A percentile compares a stretch with the other conserved stretches of the same genome.
Evolutionary conservation across 2,329 filamentous ascomycete species (phyloP).

Genomic region (Myriosclerotinia scirpicola): DNA sequence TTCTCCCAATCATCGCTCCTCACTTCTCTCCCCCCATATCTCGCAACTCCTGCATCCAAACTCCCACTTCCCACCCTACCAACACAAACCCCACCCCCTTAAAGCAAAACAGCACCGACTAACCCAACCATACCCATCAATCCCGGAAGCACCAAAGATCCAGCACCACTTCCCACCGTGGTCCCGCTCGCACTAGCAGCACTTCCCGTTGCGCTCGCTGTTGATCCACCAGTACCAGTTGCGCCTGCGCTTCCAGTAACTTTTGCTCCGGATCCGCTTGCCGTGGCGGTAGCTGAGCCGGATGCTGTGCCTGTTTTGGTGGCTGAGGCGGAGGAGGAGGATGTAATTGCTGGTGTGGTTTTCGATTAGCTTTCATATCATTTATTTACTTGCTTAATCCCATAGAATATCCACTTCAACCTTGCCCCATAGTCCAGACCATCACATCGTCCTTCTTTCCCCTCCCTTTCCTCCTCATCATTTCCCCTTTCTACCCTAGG

Average conservation of each 20-base stretch:
- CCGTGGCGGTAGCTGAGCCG: neutral
- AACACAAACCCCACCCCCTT: neutral
- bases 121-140: constrained; percentile 9
- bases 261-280: constrained; percentile 7
- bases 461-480: neutral
- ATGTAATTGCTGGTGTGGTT: neutral
- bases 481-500: neutral
- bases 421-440: neutral
- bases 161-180: neutral
- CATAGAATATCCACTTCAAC: neutral
- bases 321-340: neutral
- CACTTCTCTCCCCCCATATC: neutral
- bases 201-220: constrained; percentile 2
- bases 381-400: neutral
- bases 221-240: neutral
- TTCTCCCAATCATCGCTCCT: too few relatives aligned
- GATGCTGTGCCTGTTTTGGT: neutral
- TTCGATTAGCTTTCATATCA: neutral
- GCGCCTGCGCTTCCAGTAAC: neutral
- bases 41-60: neutral
- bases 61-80: accelerated
- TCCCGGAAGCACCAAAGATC: constrained; percentile 8
- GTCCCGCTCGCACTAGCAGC: neutral
- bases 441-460: neutral
- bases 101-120: neutral